Evolutionary conservation across 306 rosid genomes (phyloP).

Genomic region (Corylus americana): DNA sequence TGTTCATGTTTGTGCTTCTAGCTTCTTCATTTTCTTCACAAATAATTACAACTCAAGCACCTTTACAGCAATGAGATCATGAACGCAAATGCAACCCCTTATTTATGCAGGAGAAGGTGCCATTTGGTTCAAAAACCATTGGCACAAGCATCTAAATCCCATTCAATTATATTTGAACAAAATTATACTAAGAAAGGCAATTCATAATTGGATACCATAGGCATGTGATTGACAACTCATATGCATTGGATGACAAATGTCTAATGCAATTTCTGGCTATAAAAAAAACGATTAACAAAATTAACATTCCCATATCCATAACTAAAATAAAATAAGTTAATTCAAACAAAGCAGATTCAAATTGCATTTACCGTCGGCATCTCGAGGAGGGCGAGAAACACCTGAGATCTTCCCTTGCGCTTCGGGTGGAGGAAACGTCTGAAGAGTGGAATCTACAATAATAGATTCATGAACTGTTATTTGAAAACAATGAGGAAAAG

Average conservation of each 20-base stretch:
- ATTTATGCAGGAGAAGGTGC: not conserved
- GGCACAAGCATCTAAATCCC: not conserved
- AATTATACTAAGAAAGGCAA: too few relatives aligned
- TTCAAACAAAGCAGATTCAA: not conserved
- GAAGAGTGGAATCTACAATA: conserved; percentile 75
- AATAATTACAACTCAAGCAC: not conserved
- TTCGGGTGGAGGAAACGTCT: conserved; percentile 89
- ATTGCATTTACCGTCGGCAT: conserved; percentile 67
- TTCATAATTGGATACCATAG: too few relatives aligned
- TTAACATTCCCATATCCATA: not conserved
- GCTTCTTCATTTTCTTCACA: not conserved
- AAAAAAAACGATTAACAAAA: not conserved
- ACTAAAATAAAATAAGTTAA: conserved; percentile 9
- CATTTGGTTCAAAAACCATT: not conserved
- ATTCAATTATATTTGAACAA: too few relatives aligned
- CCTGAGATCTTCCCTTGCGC: conserved; percentile 78
- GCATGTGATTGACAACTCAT: not conserved
- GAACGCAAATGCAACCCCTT: not conserved
- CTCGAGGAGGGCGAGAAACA: conserved; percentile 78
- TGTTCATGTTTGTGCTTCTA: not conserved
- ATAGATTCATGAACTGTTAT: not conserved
- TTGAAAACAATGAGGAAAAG: not conserved
- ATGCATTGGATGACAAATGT: not conserved
- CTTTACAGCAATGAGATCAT: not conserved
- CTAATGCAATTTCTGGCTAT: not conserved